Evolutionary conservation across 164 flowering plant genomes (phyloP).

Genomic region (Taxillus chinensis): DNA sequence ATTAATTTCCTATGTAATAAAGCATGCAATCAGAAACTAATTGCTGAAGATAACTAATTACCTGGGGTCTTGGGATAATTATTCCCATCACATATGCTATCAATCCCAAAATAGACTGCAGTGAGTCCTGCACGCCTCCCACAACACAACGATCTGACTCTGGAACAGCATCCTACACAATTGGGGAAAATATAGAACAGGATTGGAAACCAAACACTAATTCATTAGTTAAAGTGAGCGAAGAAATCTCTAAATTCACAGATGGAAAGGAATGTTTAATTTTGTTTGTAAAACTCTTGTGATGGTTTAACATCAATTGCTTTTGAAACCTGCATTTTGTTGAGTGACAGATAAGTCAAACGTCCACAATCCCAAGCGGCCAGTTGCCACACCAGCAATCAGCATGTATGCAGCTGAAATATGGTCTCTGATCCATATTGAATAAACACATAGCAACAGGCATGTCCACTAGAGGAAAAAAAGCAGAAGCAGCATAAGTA

Average conservation of each 20-base stretch:
- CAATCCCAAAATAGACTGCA: constrained; percentile 64
- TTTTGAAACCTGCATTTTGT: background rate
- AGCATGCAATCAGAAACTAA: too few relatives aligned
- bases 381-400: background rate
- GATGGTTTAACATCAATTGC: background rate
- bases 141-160: constrained; percentile 77
- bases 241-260: background rate
- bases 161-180: constrained; percentile 58
- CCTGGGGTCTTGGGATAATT: constrained; percentile 69
- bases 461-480: background rate
- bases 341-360: constrained; percentile 1
- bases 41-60: constrained; percentile 7
- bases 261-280: background rate
- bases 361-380: constrained; percentile 1
- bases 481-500: background rate
- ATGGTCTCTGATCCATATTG: background rate
- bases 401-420: background rate
- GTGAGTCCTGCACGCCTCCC: constrained; percentile 83
- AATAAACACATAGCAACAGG: background rate
- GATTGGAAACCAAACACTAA: too few relatives aligned
- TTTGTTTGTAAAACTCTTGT: background rate
- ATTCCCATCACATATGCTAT: constrained; percentile 65
- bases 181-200: background rate
- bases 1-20: too few relatives aligned
- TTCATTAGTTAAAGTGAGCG: too few relatives aligned